phyloP scores from a whole-genome alignment of 1,284 basidiomycete genomes.

The Apiotrichum sp. region DNA sequence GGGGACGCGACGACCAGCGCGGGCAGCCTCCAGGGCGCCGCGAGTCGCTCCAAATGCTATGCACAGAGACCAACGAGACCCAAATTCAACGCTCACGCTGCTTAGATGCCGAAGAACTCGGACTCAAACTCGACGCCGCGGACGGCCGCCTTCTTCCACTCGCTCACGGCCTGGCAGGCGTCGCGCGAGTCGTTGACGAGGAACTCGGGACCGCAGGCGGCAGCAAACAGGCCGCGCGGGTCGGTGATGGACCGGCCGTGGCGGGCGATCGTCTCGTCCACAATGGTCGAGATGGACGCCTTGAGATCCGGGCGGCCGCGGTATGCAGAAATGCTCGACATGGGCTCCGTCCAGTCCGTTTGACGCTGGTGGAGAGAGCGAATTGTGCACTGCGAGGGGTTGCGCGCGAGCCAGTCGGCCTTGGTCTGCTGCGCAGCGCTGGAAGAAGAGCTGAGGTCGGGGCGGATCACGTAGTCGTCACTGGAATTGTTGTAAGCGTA shows the following conservation, averaged over 20 bases:
- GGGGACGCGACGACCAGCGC: too few relatives aligned
- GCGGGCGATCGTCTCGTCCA: conserved; percentile 23
- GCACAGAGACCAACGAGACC: not conserved
- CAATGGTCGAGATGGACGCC: conserved; percentile 18
- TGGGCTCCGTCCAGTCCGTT: conserved; percentile 6
- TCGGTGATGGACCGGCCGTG: conserved; percentile 17
- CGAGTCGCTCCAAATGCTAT: too few relatives aligned
- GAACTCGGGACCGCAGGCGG: conserved; percentile 37
- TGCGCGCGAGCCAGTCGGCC: conserved; percentile 23
- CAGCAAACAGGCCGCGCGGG: conserved; percentile 30
- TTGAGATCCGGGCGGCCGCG: conserved; percentile 31
- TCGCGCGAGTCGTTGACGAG: conserved; percentile 31
- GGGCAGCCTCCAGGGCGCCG: too few relatives aligned
- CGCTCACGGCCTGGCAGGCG: conserved; percentile 22
- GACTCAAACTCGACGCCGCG: conserved; percentile 42
- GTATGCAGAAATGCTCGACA: conserved; percentile 23
- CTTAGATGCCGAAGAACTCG: conserved; percentile 38
- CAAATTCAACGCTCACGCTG: not conserved
- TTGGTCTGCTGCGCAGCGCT: conserved; percentile 24
- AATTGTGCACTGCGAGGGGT: conserved; percentile 16
- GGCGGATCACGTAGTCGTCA: not conserved
- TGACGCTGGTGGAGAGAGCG: conserved; percentile 6
- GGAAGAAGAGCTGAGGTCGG: not conserved
- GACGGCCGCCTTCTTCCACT: conserved; percentile 22
- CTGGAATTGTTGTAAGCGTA: not conserved